These are phyloP conservation scores for Boletus coccyginus DNA, from an alignment of 768 basidiomycete species.

Conservation along the genomic window DNA sequence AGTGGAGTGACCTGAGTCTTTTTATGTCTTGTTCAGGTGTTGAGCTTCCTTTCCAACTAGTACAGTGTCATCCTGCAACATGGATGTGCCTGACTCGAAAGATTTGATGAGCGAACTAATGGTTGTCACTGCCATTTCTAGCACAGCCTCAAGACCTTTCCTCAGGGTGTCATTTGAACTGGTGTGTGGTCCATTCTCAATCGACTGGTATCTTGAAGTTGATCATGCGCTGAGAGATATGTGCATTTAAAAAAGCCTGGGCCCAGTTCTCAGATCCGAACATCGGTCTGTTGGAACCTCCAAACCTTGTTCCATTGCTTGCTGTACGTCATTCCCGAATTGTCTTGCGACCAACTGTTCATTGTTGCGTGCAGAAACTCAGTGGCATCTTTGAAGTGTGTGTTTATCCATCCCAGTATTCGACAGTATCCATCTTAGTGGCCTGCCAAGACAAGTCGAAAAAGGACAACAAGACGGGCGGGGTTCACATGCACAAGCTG, in stretches of 20 bases:
- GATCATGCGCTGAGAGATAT: conserved; percentile 88
- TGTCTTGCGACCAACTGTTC: neutral
- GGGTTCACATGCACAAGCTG: conserved; percentile 64
- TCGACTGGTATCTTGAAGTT: conserved; percentile 68
- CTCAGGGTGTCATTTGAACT: conserved; percentile 69
- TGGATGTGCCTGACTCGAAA: conserved; percentile 49
- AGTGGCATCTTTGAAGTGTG: conserved; percentile 86
- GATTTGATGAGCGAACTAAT: conserved; percentile 73
- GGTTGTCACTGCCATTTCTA: conserved; percentile 90
- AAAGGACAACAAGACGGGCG: conserved; percentile 38
- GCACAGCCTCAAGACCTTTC: conserved; percentile 78
- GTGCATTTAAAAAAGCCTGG: conserved; percentile 94
- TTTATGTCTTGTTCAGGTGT: neutral
- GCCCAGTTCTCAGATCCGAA: conserved; percentile 75
- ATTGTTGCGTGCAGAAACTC: conserved; percentile 53
- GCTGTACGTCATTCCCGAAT: conserved; percentile 48
- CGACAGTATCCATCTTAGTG: conserved; percentile 56
- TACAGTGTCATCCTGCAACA: conserved; percentile 38
- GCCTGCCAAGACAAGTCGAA: conserved; percentile 41
- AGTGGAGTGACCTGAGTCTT: neutral
- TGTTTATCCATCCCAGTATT: conserved; percentile 74
- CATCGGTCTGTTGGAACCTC: conserved; percentile 74
- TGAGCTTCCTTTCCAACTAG: conserved; percentile 18
- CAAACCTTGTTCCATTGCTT: conserved; percentile 76
- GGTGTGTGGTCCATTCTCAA: no score